Percentiles rank a stretch among this genome's conserved stretches.
Conservation (phyloP, 108 stramenopile genomes). For the Epipyxis sp. region DNA sequence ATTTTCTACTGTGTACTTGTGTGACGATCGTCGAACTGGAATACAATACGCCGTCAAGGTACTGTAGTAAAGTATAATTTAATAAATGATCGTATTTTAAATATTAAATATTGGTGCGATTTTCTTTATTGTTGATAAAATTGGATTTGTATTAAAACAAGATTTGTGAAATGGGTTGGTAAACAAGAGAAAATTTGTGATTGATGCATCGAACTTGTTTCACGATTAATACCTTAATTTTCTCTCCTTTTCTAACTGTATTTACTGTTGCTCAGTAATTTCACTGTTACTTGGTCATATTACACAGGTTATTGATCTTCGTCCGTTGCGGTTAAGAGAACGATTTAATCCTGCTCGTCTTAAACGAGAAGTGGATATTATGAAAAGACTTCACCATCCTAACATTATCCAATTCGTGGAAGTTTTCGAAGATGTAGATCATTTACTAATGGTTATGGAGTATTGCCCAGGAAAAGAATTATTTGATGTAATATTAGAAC, state of each 20-base stretch:
- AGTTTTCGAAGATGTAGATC: constrained; percentile 61
- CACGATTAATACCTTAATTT: too few species aligned
- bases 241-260: too few species aligned
- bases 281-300: too few species aligned
- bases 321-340: constrained; percentile 50
- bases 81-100: too few species aligned
- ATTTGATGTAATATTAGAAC: constrained; percentile 56
- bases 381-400: constrained; percentile 59
- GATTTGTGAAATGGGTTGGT: too few species aligned
- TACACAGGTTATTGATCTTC: constrained; percentile 46
- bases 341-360: constrained; percentile 43
- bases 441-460: constrained; percentile 70
- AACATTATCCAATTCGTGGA: constrained; percentile 69
- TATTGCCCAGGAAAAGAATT: constrained; percentile 67
- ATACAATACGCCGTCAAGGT: constrained; percentile 3
- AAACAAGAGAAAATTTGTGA: not conserved
- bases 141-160: too few species aligned
- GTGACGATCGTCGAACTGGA: not conserved
- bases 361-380: constrained; percentile 50
- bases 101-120: too few species aligned
- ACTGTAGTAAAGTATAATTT: too few species aligned
- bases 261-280: too few species aligned
- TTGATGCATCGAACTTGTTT: too few species aligned
- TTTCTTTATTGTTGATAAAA: too few species aligned
- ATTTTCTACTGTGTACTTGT: constrained; percentile 6